Conservation (phyloP, 1,284 basidiomycete species). For the Hypsizygus ulmarius region DNA sequence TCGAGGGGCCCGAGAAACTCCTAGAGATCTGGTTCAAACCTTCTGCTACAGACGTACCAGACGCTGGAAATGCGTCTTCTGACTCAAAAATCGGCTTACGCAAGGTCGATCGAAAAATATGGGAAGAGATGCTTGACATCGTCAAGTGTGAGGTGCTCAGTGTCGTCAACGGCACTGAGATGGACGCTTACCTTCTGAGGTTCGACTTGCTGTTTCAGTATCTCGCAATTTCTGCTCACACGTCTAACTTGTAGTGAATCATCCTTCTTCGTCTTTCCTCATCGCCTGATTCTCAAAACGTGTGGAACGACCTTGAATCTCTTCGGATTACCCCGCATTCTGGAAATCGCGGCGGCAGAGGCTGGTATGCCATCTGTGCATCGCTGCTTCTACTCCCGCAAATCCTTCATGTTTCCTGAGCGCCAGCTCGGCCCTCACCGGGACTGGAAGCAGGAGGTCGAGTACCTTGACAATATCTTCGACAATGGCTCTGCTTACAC, state of each 20-base stretch:
- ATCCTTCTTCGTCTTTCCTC: conserved; percentile 93
- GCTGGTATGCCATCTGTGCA: conserved; percentile 77
- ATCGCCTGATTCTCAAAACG: conserved; percentile 97
- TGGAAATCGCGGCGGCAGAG: conserved; percentile 82
- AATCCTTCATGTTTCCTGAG: conserved; percentile 99
- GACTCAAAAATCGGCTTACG: conserved; percentile 67
- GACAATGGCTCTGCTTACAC: conserved; percentile 90
- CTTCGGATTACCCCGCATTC: conserved; percentile 88
- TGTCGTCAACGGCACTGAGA: conserved; percentile 81
- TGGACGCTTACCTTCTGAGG: conserved; percentile 97
- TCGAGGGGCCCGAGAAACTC: conserved; percentile 93
- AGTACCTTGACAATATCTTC: conserved; percentile 90
- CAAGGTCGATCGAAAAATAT: conserved; percentile 72
- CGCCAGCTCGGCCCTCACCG: conserved; percentile 91
- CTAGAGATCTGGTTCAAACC: conserved; percentile 98
- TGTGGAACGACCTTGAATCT: conserved; percentile 99
- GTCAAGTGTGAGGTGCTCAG: conserved; percentile 98
- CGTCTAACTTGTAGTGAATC: conserved; percentile 73
- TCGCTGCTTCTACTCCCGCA: conserved; percentile 96
- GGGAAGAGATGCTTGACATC: conserved; percentile 97
- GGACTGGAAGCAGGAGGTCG: conserved; percentile 93
- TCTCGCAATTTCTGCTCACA: conserved; percentile 14
- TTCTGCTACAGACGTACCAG: conserved; percentile 58
- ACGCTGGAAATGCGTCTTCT: conserved; percentile 31
- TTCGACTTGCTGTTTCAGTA: conserved; percentile 38